Percentiles rank a stretch among this genome's conserved stretches.
Conservation (phyloP, 2,329 filamentous ascomycete species). For the Pseudogymnoascus sp. region DNA sequence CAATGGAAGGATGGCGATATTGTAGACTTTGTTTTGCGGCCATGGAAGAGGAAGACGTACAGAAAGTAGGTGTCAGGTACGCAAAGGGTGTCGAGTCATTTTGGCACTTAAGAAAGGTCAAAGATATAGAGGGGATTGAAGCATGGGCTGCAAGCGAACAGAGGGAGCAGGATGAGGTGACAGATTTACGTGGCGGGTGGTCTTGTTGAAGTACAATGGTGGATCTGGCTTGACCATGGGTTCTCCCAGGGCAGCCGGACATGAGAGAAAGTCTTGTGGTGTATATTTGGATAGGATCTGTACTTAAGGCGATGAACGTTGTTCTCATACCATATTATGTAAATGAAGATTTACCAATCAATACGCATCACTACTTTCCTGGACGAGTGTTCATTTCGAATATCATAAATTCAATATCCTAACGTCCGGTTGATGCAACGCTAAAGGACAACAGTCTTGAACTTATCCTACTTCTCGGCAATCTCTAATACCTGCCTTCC, state of each 20-base stretch:
- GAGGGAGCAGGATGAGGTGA: neutral
- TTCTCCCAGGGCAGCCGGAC: neutral
- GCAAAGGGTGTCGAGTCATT: conserved; percentile 64
- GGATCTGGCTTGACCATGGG: neutral
- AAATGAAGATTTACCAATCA: neutral
- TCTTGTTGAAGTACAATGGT: neutral
- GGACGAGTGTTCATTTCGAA: neutral
- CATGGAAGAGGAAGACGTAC: conserved; percentile 64
- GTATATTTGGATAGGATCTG: neutral
- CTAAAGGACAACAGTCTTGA: neutral
- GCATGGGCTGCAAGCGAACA: neutral
- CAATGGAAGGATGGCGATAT: conserved; percentile 60
- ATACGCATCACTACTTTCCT: neutral
- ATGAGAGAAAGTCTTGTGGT: too few species aligned
- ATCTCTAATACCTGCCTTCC: neutral
- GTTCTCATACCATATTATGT: neutral
- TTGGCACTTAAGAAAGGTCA: conserved; percentile 64
- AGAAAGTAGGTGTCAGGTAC: conserved; percentile 54
- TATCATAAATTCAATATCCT: neutral
- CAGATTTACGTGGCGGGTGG: neutral
- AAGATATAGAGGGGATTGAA: conserved; percentile 52
- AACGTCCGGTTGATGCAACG: conserved; percentile 6
- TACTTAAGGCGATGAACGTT: neutral
- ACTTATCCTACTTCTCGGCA: neutral
- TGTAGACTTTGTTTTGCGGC: conserved; percentile 80